These are phyloP conservation scores for Primulina huaijiensis DNA, from an alignment of 257 asterid species.

Conservation along the genomic window DNA sequence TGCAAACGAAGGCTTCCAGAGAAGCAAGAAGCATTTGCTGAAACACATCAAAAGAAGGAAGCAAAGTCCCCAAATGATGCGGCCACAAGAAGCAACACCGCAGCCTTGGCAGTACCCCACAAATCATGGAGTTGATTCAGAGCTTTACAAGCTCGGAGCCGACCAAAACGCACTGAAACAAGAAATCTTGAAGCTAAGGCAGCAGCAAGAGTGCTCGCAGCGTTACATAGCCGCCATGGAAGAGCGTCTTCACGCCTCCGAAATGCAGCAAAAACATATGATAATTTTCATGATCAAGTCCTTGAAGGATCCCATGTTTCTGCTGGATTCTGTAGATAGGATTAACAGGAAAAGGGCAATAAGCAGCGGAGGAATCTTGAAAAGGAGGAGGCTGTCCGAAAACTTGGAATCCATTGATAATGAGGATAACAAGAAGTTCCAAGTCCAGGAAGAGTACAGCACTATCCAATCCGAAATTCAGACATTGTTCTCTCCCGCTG, in stretches of 20 bases:
- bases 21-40: slow-evolving; percentile 74
- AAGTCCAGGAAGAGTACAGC: slow-evolving; percentile 39
- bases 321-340: slow-evolving; percentile 38
- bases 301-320: slow-evolving; percentile 46
- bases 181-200: slow-evolving; percentile 55
- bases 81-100: slow-evolving; percentile 24
- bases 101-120: slow-evolving; percentile 37
- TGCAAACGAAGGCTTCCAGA: slow-evolving; percentile 64
- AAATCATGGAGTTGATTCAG: slow-evolving; percentile 33
- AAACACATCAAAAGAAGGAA: slow-evolving; percentile 73
- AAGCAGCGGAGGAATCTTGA: slow-evolving; percentile 26
- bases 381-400: slow-evolving; percentile 27
- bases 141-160: slow-evolving; percentile 46
- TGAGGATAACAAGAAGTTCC: slow-evolving; percentile 21
- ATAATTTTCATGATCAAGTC: slow-evolving; percentile 44
- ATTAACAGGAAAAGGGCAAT: slow-evolving; percentile 29
- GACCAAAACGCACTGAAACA: slow-evolving; percentile 41
- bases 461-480: slow-evolving; percentile 38
- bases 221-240: slow-evolving; percentile 37
- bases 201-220: slow-evolving; percentile 52
- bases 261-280: slow-evolving; percentile 50
- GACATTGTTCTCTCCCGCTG: slow-evolving; percentile 45
- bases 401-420: slow-evolving; percentile 18
- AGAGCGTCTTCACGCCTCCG: slow-evolving; percentile 46
- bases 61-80: slow-evolving; percentile 40